Percentiles rank a stretch among this genome's conserved stretches.
Evolutionary conservation across 352 stramenopile genomes (phyloP).

Genomic region (Globisporangium cylindrosporum): DNA sequence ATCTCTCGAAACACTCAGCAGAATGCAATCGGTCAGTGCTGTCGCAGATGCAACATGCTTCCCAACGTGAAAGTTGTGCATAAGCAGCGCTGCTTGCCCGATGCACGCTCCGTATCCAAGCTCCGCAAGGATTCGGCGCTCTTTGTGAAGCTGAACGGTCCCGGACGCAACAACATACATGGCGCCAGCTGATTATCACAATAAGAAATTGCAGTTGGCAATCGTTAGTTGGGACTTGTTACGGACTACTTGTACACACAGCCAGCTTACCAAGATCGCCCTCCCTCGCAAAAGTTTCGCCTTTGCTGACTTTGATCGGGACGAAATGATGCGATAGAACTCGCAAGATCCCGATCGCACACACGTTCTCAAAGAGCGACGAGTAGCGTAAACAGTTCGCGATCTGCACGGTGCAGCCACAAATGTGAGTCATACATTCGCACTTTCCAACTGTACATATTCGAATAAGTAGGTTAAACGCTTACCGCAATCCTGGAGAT

Average conservation of each 20-base stretch:
- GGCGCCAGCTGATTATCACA: slow-evolving; percentile 41
- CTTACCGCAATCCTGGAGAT: slow-evolving; percentile 75
- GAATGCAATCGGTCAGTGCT: slow-evolving; percentile 57
- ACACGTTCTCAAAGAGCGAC: slow-evolving; percentile 79
- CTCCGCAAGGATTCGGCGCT: slow-evolving; percentile 59
- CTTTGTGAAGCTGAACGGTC: slow-evolving; percentile 76
- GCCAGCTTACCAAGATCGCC: slow-evolving; percentile 45
- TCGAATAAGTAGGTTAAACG: background rate
- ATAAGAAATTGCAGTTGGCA: background rate
- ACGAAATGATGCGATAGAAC: slow-evolving; percentile 79
- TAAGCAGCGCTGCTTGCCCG: slow-evolving; percentile 68
- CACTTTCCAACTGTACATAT: background rate
- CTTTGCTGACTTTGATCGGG: slow-evolving; percentile 41
- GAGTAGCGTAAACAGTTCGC: slow-evolving; percentile 78
- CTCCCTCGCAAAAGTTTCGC: slow-evolving; percentile 66
- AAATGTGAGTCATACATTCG: background rate
- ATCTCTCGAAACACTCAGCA: slow-evolving; percentile 70
- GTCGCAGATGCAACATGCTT: slow-evolving; percentile 73
- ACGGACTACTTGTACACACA: background rate
- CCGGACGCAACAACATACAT: slow-evolving; percentile 80
- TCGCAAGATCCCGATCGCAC: slow-evolving; percentile 72
- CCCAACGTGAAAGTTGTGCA: slow-evolving; percentile 59
- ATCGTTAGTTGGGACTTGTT: background rate
- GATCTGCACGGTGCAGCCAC: slow-evolving; percentile 35
- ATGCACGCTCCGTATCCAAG: slow-evolving; percentile 72